Base-by-base conservation (phyloP, 345 rosid species). In the Syzygium jambos region DNA sequence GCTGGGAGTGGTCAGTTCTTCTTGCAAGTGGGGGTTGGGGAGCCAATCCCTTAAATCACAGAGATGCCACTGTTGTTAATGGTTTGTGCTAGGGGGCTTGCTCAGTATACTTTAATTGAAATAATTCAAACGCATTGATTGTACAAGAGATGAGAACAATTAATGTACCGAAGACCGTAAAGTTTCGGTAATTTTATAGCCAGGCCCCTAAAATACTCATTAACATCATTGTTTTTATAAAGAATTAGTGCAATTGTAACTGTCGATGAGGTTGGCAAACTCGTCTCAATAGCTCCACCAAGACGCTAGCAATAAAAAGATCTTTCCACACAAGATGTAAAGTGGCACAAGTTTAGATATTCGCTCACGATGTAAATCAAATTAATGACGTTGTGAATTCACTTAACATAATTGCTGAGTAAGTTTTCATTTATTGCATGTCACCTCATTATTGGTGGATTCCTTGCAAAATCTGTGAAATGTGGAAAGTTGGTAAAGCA, bases 211-310 rank as follows among this genome's bases (percentile, higher is more conserved):
- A 3, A 21, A 63, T 4, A 63, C 34, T 63, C 0, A 2, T 14
- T 63, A 63, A 63, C 17, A 14, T 63, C 2, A 29, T 61, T 6
- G 4, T n/a, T 59, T 63, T 63, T 29, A 30, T 29, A 15, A 30
- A 8, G 15, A 65, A 65, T 43, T 1, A 5, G 11, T 5, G 19
- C 11, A 5, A 8, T 15, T 15, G 5, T 65, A 0, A 0, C 3
- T 16, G 1, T 5, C 2, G 6, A 16, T 10, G 21, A 30, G 78
- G 38, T 30, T 30, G 6, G 5, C 43, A 1, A 68, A 68, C 21
- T 7, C 2, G 0, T 68, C 1, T 0, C 0, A 4, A 68, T 11
- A 17, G 10, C 13, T 68, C 14, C 4, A 68, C 1, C 1, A 68
- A 19, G 12, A 73, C 5, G 80, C 80, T 34, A 9, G 11, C 7